These are phyloP conservation scores for Saprolegnia parasitica DNA, from an alignment of 352 stramenopile species.

Conservation along the genomic window DNA sequence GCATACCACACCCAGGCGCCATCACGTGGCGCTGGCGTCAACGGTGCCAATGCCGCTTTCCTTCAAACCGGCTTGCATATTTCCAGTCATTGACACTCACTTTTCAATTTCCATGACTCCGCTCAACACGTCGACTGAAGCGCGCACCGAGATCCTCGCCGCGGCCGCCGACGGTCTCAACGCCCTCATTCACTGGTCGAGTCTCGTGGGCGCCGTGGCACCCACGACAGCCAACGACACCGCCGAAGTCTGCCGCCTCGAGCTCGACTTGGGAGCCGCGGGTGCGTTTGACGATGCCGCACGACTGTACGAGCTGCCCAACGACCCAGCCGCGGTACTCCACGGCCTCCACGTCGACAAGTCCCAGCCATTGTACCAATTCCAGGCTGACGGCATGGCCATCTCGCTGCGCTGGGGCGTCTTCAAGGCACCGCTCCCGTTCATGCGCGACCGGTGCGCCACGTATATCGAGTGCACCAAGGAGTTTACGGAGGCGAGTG, in stretches of 20 bases:
- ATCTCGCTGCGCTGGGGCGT: constrained; percentile 4
- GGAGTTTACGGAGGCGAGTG: background rate
- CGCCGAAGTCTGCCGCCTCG: background rate
- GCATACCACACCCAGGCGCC: too few relatives aligned
- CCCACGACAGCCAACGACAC: background rate
- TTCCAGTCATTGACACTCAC: background rate
- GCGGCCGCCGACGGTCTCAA: background rate
- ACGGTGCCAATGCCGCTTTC: too few relatives aligned
- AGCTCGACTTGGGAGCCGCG: background rate
- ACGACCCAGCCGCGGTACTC: background rate
- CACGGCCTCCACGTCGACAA: background rate
- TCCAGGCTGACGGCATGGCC: background rate
- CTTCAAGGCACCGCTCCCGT: background rate
- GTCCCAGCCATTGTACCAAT: background rate
- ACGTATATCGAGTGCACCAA: background rate
- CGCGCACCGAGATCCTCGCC: background rate
- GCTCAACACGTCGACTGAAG: background rate
- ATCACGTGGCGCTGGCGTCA: too few relatives aligned
- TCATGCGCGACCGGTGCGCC: background rate
- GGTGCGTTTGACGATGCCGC: background rate
- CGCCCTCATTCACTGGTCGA: background rate
- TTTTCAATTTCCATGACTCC: background rate
- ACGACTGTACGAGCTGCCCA: background rate
- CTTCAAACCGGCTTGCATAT: too few relatives aligned
- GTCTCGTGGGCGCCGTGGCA: background rate